Conservation (phyloP, 139 green algal genomes). For the Marvania coccoides region DNA sequence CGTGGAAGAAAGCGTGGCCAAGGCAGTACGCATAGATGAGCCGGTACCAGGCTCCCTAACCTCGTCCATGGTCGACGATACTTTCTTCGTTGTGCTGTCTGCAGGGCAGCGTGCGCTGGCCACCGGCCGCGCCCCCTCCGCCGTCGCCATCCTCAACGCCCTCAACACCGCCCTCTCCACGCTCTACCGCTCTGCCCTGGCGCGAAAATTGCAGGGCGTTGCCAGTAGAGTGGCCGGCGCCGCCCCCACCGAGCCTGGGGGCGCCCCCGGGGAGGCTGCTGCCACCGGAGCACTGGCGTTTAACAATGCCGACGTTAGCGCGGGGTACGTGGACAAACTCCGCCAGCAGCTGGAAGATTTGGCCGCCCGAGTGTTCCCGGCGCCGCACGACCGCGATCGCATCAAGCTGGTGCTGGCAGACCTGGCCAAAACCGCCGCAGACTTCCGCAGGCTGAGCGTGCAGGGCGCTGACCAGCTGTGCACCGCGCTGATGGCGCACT, state of each 20-base stretch:
- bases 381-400: constrained; percentile 53
- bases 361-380: constrained; percentile 39
- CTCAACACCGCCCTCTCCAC: constrained; percentile 31
- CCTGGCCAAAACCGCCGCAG: constrained; percentile 66
- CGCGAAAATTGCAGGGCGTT: constrained; percentile 29
- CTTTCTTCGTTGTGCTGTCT: constrained; percentile 91
- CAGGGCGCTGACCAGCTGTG: constrained; percentile 62
- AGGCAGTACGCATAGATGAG: constrained; percentile 87
- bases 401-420: constrained; percentile 63
- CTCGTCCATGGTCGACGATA: constrained; percentile 86
- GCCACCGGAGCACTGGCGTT: constrained; percentile 30
- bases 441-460: constrained; percentile 49
- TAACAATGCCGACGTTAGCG: constrained; percentile 76
- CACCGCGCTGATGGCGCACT: constrained; percentile 52
- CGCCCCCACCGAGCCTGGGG: not conserved
- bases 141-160: constrained; percentile 37
- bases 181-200: constrained; percentile 28
- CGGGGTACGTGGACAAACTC: constrained; percentile 77
- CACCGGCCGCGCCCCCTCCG: constrained; percentile 44
- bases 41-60: constrained; percentile 52
- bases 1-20: constrained; percentile 76
- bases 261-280: not conserved
- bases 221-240: constrained; percentile 3
- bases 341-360: constrained; percentile 67
- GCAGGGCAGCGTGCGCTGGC: constrained; percentile 60